Base-by-base conservation (phyloP, 2,329 filamentous ascomycete genomes). In the Decorospora gaudefroyi region DNA sequence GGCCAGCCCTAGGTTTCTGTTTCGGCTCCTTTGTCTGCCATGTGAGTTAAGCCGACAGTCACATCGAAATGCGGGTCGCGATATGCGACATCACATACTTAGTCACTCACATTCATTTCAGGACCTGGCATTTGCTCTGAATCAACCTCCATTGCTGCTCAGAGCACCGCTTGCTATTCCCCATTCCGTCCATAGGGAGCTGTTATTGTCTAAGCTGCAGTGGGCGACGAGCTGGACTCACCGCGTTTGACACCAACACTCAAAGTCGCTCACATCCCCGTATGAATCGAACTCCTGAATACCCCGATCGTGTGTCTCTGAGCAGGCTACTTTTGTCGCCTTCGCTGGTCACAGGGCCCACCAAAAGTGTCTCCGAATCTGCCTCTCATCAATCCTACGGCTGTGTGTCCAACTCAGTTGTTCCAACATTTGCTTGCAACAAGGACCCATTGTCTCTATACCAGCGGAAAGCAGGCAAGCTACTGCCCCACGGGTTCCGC, bases 261-360 rank as follows among this genome's bases (percentile, higher is more conserved):
- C 64, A 69, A 64, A 69, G 55, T 55, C 61, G 56, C 55, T 54
- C 57, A 59, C 55, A 58, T 65, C 56, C 65, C 65, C 65, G 67
- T 54, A 68, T 69, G 66, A 68, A 66, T 69, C 65, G 52, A 57
- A 44, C 55, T 59, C 54, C 56, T 59, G 55, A 65, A 57, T 48
- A 67, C 52, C 55, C 51, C 51, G 47, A 57, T 62, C 56, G 57
- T 59, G 61, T 67, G 62, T 68, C 63, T 68, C 55, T 64, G 55
- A 49, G 57, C 50, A 55, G 55, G 15, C 60, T 57, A 55, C 53
- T 56, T 55, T 49, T 53, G 51, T 58, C 53, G 47, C 38, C 49
- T 55, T 52, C 50, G 21, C 49, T 55, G 57, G 64, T 65, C 59
- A 65, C 64, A 64, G 61, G 65, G 38, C 45, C 58, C 42, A 51